These are phyloP conservation scores for Nicotiana noctiflora DNA, from an alignment of 257 asterid species.

Conservation along the genomic window DNA sequence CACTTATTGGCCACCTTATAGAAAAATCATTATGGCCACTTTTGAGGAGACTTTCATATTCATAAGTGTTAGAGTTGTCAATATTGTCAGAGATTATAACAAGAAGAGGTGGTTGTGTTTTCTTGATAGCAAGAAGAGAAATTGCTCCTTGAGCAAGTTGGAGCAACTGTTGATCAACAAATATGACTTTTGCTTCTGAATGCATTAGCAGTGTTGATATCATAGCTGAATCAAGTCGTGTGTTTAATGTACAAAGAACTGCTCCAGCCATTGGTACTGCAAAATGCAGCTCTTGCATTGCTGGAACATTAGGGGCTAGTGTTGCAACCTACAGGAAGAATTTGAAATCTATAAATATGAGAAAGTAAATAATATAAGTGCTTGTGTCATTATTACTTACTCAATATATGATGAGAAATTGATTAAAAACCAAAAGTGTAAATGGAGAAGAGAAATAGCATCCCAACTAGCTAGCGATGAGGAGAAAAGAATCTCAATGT, in stretches of 20 bases:
- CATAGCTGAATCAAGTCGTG: slow-evolving; percentile 27
- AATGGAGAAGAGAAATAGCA: no score
- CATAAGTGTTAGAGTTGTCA: neutral
- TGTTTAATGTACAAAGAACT: slow-evolving; percentile 27
- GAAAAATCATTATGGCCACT: slow-evolving; percentile 24
- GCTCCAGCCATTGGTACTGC: slow-evolving; percentile 37
- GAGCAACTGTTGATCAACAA: slow-evolving; percentile 23
- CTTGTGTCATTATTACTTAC: neutral
- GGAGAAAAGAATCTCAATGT: no score
- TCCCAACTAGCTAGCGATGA: no score
- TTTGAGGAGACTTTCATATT: slow-evolving; percentile 21
- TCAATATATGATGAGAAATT: neutral
- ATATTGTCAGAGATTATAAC: slow-evolving; percentile 11
- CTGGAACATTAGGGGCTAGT: slow-evolving; percentile 31
- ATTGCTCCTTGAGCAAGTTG: slow-evolving; percentile 19
- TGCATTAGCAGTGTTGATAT: slow-evolving; percentile 16
- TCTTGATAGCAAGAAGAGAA: slow-evolving; percentile 12
- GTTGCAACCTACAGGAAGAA: slow-evolving; percentile 22
- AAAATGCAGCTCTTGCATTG: slow-evolving; percentile 32
- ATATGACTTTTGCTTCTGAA: slow-evolving; percentile 25
- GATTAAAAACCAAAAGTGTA: no score
- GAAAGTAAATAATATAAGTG: neutral
- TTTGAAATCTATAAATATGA: neutral
- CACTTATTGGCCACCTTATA: slow-evolving; percentile 21
- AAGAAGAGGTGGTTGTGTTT: slow-evolving; percentile 7